Percentiles rank a stretch among this genome's conserved stretches.
These are phyloP conservation scores for Zygotorulaspora danielsina DNA, from an alignment of 805 yeast species.

Conservation along the genomic window DNA sequence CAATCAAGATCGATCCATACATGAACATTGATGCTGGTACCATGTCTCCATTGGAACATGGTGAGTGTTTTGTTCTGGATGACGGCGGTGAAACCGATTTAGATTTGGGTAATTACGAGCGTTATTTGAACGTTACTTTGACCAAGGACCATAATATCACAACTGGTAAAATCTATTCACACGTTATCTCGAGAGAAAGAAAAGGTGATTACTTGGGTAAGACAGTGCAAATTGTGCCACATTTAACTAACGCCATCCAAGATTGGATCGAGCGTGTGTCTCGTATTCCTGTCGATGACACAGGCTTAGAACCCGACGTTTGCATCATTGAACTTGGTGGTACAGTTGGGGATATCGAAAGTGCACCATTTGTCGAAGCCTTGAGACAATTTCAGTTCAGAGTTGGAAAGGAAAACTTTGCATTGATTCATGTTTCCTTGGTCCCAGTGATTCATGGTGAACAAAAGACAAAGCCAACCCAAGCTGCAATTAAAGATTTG, in stretches of 20 bases:
- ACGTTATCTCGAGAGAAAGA: slow-evolving; percentile 91
- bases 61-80: slow-evolving; percentile 95
- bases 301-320: slow-evolving; percentile 87
- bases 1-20: slow-evolving; percentile 97
- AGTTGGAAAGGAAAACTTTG: slow-evolving; percentile 90
- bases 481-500: slow-evolving; percentile 96
- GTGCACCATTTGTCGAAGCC: slow-evolving; percentile 98
- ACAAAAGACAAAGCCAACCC: slow-evolving; percentile 98
- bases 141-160: slow-evolving; percentile 95
- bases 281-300: slow-evolving; percentile 82
- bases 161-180: slow-evolving; percentile 94
- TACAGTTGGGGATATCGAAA: slow-evolving; percentile 98
- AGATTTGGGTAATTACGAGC: slow-evolving; percentile 96
- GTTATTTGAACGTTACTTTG: slow-evolving; percentile 89
- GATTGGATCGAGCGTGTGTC: slow-evolving; percentile 97
- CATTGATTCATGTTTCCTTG: slow-evolving; percentile 91
- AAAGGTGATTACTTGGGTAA: slow-evolving; percentile 97
- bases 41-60: slow-evolving; percentile 98
- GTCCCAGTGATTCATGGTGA: slow-evolving; percentile 99
- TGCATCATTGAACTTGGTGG: slow-evolving; percentile 98
- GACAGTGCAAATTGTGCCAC: slow-evolving; percentile 99
- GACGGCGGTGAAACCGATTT: slow-evolving; percentile 99
- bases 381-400: slow-evolving; percentile 97
- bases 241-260: slow-evolving; percentile 93
- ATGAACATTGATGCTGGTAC: slow-evolving; percentile 99